A percentile compares a stretch with the other conserved stretches of the same genome.
Evolutionary conservation across 164 flowering plant genomes (phyloP).

Genomic region (Magnolia sinica): DNA sequence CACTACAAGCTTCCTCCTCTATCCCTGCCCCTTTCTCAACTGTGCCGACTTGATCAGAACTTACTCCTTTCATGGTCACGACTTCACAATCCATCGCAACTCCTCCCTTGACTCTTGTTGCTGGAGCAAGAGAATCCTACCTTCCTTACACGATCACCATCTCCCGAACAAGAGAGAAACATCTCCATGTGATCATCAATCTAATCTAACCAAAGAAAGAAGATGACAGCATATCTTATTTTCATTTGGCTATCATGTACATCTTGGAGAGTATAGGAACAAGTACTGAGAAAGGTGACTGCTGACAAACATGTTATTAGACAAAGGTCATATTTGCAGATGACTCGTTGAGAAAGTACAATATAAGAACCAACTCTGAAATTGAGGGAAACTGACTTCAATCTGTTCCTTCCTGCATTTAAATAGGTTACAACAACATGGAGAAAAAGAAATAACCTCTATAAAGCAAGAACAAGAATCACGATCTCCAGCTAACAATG

Average conservation of each 20-base stretch:
- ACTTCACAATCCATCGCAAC: no score
- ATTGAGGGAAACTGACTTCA: not conserved
- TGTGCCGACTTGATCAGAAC: no score
- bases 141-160: no score
- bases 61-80: no score
- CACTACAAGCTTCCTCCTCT: no score
- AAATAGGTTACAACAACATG: not conserved
- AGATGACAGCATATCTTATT: no score
- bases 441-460: conserved; percentile 50
- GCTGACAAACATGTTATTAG: not conserved
- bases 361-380: not conserved
- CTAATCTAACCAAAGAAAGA: no score
- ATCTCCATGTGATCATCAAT: no score
- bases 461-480: conserved; percentile 91
- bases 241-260: not conserved
- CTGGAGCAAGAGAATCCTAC: no score
- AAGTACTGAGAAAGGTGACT: not conserved
- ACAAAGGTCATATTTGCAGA: not conserved
- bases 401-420: not conserved
- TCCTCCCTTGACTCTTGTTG: no score
- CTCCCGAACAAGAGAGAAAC: no score
- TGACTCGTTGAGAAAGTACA: not conserved
- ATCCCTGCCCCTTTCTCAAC: no score
- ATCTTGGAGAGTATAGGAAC: not conserved
- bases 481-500: conserved; percentile 81